phyloP scores from a whole-genome alignment of 2,329 filamentous ascomycete genomes.

The Ophiostoma sp. region DNA sequence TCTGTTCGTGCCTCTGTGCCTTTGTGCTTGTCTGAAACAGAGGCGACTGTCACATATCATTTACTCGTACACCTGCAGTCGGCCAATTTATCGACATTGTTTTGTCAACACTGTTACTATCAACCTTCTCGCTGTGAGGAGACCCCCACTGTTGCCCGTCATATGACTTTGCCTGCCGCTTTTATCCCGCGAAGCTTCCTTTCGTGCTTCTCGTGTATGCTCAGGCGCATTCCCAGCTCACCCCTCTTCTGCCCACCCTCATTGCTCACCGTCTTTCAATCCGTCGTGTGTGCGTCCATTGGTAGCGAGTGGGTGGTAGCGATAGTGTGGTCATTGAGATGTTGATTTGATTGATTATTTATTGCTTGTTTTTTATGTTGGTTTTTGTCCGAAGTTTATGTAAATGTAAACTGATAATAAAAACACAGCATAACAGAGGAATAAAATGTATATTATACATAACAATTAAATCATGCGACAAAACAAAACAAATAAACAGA shows the following conservation, averaged over 20 bases:
- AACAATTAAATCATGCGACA: too few species aligned
- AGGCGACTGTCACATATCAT: too few species aligned
- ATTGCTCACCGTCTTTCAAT: conserved; percentile 4
- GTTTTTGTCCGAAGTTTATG: too few species aligned
- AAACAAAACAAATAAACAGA: too few species aligned
- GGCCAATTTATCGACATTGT: neutral
- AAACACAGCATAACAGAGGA: too few species aligned
- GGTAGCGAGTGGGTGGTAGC: neutral
- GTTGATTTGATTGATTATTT: neutral
- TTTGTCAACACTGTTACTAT: too few species aligned
- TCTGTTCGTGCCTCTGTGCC: too few species aligned
- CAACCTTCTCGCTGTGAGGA: neutral
- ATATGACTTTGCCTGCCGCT: conserved; percentile 2
- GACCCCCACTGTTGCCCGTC: conserved; percentile 6
- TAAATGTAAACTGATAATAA: too few species aligned
- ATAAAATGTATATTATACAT: too few species aligned
- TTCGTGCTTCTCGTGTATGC: neutral
- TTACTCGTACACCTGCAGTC: too few species aligned
- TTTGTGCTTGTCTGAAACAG: too few species aligned
- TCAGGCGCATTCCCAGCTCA: neutral
- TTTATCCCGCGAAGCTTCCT: conserved; percentile 4
- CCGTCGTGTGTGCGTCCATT: neutral
- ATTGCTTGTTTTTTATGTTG: neutral
- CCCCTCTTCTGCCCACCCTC: conserved; percentile 11
- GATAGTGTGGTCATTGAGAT: too few species aligned